phyloP scores from a whole-genome alignment of 768 basidiomycete species.

The Auriculariales sp. region DNA sequence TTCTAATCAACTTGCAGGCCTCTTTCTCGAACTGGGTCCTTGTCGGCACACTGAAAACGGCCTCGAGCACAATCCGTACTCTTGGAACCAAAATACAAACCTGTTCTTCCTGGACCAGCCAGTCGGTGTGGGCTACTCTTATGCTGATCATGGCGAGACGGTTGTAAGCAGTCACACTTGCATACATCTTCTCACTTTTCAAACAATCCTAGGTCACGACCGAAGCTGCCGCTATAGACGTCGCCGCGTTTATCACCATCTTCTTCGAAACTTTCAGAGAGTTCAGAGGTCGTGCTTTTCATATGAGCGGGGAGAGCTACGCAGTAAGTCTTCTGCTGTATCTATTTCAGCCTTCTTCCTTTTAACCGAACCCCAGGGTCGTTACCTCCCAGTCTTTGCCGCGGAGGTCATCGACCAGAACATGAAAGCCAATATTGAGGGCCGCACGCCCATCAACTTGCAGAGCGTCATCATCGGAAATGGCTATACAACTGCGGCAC shows the following conservation, averaged over 20 bases:
- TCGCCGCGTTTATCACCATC: slow-evolving; percentile 54
- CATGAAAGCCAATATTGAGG: slow-evolving; percentile 11
- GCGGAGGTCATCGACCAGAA: slow-evolving; percentile 20
- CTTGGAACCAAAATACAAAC: slow-evolving; percentile 28
- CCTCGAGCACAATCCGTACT: slow-evolving; percentile 20
- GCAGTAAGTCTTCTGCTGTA: slow-evolving; percentile 21
- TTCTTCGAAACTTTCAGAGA: slow-evolving; percentile 63
- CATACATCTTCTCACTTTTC: not conserved
- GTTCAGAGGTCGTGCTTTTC: slow-evolving; percentile 53
- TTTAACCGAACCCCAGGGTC: slow-evolving; percentile 5
- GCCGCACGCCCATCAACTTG: slow-evolving; percentile 25
- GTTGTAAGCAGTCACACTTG: slow-evolving; percentile 2
- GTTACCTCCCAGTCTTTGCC: slow-evolving; percentile 15
- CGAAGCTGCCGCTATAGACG: slow-evolving; percentile 53
- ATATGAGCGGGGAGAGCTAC: slow-evolving; percentile 46
- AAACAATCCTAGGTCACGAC: slow-evolving; percentile 22
- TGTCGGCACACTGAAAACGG: slow-evolving; percentile 16
- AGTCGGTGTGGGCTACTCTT: slow-evolving; percentile 32
- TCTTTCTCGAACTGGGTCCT: slow-evolving; percentile 13
- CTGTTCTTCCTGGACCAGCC: slow-evolving; percentile 20
- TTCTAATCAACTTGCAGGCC: slow-evolving; percentile 54
- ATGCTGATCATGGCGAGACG: slow-evolving; percentile 18
- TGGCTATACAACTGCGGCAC: slow-evolving; percentile 13
- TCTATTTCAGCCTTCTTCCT: not conserved
- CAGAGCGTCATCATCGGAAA: slow-evolving; percentile 34